Percentiles rank a stretch among this genome's conserved stretches.
Evolutionary conservation across 495 filamentous ascomycete species (phyloP).

Genomic region (Hypoxylon rickii): DNA sequence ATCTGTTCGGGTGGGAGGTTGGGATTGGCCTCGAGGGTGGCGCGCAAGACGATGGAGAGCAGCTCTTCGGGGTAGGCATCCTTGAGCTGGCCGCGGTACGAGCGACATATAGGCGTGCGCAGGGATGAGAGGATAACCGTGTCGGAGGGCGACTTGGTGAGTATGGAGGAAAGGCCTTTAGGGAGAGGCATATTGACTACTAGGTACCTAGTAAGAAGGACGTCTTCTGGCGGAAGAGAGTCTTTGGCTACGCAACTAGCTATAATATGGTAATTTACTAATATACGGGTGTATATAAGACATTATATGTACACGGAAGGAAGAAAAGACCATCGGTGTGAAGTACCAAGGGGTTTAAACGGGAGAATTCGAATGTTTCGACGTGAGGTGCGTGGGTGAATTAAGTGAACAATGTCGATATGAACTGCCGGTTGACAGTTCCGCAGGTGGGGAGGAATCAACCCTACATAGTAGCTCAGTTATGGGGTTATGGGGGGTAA

Average conservation of each 20-base stretch:
- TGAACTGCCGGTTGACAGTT: constrained; percentile 33
- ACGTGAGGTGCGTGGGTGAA: too few relatives aligned
- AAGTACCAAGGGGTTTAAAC: background rate
- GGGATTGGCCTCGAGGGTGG: constrained; percentile 76
- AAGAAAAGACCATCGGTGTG: background rate
- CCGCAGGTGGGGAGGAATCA: constrained; percentile 14
- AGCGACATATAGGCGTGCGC: constrained; percentile 82
- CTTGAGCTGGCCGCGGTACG: constrained; percentile 80
- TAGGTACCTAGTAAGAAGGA: background rate
- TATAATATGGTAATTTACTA: constrained; percentile 2
- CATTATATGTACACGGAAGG: background rate
- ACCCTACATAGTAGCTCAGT: too few relatives aligned
- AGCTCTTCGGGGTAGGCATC: constrained; percentile 91
- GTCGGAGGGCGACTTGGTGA: constrained; percentile 79
- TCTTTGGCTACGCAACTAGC: background rate
- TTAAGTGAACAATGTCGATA: background rate
- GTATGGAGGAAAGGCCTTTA: constrained; percentile 71
- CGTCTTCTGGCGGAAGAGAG: background rate
- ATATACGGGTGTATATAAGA: background rate
- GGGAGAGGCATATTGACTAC: constrained; percentile 40
- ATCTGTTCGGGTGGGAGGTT: constrained; percentile 73
- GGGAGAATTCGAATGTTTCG: background rate
- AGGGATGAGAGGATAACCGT: constrained; percentile 87
- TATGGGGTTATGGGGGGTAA: too few relatives aligned
- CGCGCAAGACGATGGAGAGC: constrained; percentile 78